Conservation (phyloP, 192 early-diverging fungal genomes). For the Funneliformis mosseae region DNA sequence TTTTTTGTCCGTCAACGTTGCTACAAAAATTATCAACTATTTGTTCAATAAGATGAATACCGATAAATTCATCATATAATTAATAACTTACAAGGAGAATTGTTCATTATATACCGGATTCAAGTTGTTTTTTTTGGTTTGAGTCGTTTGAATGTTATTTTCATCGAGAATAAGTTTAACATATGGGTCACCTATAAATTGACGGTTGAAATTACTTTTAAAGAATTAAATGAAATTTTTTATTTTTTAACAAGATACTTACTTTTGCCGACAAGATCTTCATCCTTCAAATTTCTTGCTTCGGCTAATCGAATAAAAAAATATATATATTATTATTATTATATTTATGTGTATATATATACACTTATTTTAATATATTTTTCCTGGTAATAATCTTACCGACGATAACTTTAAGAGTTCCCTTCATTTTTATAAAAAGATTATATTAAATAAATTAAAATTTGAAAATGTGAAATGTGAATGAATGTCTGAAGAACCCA, state of each 20-base stretch:
- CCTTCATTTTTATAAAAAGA: not conserved
- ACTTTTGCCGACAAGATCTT: constrained; percentile 39
- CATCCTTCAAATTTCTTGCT: constrained; percentile 38
- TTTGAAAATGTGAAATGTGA: too few species aligned
- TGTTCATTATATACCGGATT: constrained; percentile 41
- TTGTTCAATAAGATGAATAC: not conserved
- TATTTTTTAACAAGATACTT: not conserved
- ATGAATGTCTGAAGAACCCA: too few species aligned
- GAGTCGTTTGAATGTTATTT: constrained; percentile 38
- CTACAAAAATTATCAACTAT: not conserved
- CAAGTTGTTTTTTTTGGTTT: constrained; percentile 5
- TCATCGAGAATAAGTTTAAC: constrained; percentile 38
- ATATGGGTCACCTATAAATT: constrained; percentile 9
- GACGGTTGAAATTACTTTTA: too few species aligned
- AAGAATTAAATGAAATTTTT: constrained; percentile 20
- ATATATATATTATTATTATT: not conserved
- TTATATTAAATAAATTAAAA: too few species aligned
- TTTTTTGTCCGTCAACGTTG: constrained; percentile 16
- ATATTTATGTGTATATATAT: not conserved
- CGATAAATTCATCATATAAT: not conserved
- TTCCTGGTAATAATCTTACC: not conserved
- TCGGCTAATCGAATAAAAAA: constrained; percentile 33
- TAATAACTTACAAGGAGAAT: constrained; percentile 35
- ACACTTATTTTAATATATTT: not conserved
- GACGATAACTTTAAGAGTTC: constrained; percentile 28